Conservation (phyloP, 768 basidiomycete genomes). For the Leccinum longicurvipes region DNA sequence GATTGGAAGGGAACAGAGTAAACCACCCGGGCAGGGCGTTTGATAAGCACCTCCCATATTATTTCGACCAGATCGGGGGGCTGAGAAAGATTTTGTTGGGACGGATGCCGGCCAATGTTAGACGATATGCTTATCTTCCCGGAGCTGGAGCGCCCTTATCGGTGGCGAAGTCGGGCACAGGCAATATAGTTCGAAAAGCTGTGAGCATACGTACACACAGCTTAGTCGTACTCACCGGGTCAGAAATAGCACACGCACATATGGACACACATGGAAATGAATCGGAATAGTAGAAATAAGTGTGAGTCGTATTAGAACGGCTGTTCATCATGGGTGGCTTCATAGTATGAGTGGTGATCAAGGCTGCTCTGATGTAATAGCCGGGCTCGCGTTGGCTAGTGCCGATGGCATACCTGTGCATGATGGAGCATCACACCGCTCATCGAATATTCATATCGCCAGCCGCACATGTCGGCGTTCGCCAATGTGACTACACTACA, state of each 20-base stretch:
- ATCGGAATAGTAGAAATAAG: not conserved
- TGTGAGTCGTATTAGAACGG: not conserved
- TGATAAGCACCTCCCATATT: constrained; percentile 16
- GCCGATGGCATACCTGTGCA: not conserved
- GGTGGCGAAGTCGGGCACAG: not conserved
- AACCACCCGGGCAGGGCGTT: not conserved
- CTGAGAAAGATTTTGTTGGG: not conserved
- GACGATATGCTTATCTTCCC: constrained; percentile 17
- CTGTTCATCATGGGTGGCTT: not conserved
- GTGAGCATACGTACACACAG: not conserved
- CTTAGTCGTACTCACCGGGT: not conserved
- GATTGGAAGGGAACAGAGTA: not conserved
- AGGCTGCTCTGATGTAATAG: not conserved
- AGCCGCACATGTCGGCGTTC: not conserved
- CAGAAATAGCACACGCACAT: not conserved
- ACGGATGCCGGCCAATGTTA: constrained; percentile 8
- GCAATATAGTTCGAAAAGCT: not conserved
- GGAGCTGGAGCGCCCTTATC: constrained; percentile 1
- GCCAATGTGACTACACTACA: not conserved
- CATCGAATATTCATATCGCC: not conserved
- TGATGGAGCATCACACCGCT: not conserved
- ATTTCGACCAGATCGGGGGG: not conserved
- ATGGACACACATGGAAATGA: not conserved
- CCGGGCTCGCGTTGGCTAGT: not conserved
- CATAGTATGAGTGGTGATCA: not conserved